Conservation (phyloP, 192 early-diverging fungal genomes). For the Gaertneriomyces semiglobifer region DNA sequence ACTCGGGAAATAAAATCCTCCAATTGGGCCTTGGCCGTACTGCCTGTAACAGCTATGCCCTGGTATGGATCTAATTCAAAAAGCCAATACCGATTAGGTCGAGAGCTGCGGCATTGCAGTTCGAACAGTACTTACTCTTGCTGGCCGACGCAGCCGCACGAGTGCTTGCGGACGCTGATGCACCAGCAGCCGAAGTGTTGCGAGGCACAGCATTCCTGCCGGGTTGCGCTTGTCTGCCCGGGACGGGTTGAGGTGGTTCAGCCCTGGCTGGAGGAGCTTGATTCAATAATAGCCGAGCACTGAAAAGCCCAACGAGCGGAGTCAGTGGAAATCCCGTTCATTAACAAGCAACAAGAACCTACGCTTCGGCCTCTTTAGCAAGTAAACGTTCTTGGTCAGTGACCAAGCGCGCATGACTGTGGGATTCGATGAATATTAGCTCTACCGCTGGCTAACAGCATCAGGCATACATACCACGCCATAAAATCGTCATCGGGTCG, state of each 20-base stretch:
- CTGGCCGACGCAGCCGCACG: neutral
- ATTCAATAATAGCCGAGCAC: no score
- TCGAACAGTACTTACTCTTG: neutral
- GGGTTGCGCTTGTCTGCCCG: no score
- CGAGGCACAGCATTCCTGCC: neutral
- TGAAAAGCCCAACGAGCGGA: neutral
- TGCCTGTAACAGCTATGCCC: conserved; percentile 3
- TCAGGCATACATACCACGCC: conserved; percentile 6
- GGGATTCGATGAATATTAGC: neutral
- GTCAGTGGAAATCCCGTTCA: neutral
- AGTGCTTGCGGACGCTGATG: neutral
- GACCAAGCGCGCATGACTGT: neutral
- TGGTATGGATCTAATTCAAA: neutral
- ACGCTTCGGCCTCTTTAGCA: conserved; percentile 7
- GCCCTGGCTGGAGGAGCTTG: no score
- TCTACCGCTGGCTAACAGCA: neutral
- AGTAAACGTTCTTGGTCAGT: neutral
- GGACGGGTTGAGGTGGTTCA: no score
- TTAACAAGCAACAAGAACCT: neutral
- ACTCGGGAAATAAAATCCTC: conserved; percentile 11
- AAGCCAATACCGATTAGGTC: neutral
- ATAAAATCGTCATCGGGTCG: conserved; percentile 29
- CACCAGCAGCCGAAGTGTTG: neutral
- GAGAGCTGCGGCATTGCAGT: neutral
- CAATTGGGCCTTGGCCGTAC: conserved; percentile 20